Evolutionary conservation across 345 rosid species (phyloP).

Genomic region (Populus deltoides): DNA sequence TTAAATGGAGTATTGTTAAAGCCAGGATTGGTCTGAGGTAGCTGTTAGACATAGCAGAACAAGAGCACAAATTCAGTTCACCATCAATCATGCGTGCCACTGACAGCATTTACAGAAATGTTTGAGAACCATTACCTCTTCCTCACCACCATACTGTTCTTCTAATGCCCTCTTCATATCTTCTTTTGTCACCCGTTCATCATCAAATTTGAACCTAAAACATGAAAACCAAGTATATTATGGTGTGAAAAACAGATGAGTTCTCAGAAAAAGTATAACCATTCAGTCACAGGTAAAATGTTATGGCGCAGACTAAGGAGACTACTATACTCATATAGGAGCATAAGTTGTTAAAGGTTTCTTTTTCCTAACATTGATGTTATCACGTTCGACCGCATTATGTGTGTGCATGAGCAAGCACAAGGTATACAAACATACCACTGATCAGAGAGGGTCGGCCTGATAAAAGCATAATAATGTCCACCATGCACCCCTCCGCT

Average conservation of each 20-base stretch:
- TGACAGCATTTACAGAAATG: not conserved
- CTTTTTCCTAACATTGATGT: not conserved
- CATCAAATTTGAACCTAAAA: slow-evolving; percentile 94
- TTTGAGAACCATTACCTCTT: slow-evolving; percentile 50
- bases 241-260: not conserved
- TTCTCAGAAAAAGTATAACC: not conserved
- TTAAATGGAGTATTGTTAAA: slow-evolving; percentile 88
- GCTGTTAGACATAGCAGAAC: slow-evolving; percentile 40
- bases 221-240: not conserved
- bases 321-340: not conserved
- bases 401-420: not conserved
- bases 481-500: slow-evolving; percentile 99
- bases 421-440: slow-evolving; percentile 49
- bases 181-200: slow-evolving; percentile 95
- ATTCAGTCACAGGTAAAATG: not conserved
- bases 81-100: not conserved
- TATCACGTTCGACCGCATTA: not conserved
- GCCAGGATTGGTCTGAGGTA: slow-evolving; percentile 89
- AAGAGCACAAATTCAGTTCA: slow-evolving; percentile 3
- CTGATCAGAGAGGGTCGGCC: slow-evolving; percentile 91
- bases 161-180: slow-evolving; percentile 87
- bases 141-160: slow-evolving; percentile 99
- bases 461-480: slow-evolving; percentile 94
- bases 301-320: not conserved
- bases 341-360: not conserved